These are phyloP conservation scores for Entamoeba invadens DNA, from an alignment of 208 protist species.

Conservation along the genomic window DNA sequence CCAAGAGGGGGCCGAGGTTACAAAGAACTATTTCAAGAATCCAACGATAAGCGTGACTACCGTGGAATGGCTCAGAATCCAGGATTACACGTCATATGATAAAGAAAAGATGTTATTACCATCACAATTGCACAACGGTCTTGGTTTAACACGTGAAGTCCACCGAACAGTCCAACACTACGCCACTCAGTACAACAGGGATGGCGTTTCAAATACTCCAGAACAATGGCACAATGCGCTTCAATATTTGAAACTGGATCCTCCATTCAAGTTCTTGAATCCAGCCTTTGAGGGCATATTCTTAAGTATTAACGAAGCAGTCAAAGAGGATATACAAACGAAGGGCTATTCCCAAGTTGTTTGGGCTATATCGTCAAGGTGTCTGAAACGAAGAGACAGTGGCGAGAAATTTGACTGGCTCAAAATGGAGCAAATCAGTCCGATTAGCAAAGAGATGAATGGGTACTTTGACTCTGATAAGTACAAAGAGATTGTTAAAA, in stretches of 20 bases:
- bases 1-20: background rate
- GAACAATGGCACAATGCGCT: background rate
- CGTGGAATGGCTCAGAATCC: background rate
- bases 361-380: background rate
- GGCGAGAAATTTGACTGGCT: background rate
- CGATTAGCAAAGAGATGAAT: background rate
- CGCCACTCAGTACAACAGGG: background rate
- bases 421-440: background rate
- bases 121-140: background rate
- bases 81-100: background rate
- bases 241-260: background rate
- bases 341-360: background rate
- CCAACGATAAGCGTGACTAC: background rate
- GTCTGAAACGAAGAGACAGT: background rate
- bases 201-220: background rate
- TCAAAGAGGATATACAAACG: background rate
- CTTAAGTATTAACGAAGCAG: background rate
- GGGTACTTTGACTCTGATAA: background rate
- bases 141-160: background rate
- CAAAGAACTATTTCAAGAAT: background rate
- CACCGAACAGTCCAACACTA: background rate
- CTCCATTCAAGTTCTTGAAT: background rate
- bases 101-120: background rate
- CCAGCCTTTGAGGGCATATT: background rate
- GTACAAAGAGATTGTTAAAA: background rate